Evolutionary conservation across 345 rosid genomes (phyloP).

Genomic region (Euclidium syriacum): DNA sequence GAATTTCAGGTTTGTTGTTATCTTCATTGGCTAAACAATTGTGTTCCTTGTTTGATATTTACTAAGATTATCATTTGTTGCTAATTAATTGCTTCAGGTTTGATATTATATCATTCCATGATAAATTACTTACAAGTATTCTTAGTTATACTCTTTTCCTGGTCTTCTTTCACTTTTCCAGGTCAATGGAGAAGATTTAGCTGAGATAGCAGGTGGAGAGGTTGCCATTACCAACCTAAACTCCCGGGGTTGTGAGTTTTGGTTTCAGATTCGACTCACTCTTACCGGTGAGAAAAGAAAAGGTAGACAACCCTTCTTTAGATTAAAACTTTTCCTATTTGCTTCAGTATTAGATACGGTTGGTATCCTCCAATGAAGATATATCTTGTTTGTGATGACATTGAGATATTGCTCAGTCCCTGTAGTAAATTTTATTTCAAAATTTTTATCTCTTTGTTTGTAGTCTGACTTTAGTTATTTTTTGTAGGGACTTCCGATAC

Average conservation of each 20-base stretch:
- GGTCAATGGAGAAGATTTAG: slow-evolving; percentile 53
- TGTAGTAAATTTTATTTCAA: neutral
- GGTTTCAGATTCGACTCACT: slow-evolving; percentile 43
- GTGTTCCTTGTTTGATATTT: neutral
- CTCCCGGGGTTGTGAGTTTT: slow-evolving; percentile 50
- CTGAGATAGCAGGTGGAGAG: slow-evolving; percentile 53
- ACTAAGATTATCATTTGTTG: neutral
- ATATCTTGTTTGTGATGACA: neutral
- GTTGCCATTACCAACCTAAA: slow-evolving; percentile 49
- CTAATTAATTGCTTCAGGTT: slow-evolving; percentile 31
- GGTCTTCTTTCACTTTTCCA: slow-evolving; percentile 7
- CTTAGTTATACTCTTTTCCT: neutral
- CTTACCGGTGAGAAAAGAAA: slow-evolving; percentile 2
- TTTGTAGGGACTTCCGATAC: slow-evolving; percentile 22
- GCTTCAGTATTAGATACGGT: neutral
- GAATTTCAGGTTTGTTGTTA: slow-evolving; percentile 44
- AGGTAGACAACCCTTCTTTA: slow-evolving; percentile 17
- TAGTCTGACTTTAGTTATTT: slow-evolving; percentile 5
- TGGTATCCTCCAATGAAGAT: neutral
- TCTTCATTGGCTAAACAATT: neutral
- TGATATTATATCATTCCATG: neutral
- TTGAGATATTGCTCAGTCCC: neutral
- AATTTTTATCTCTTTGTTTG: neutral
- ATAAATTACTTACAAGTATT: neutral
- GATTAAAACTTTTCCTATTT: neutral